Base-by-base conservation (phyloP, 1,284 basidiomycete species). In the Fistulina hepatica region DNA sequence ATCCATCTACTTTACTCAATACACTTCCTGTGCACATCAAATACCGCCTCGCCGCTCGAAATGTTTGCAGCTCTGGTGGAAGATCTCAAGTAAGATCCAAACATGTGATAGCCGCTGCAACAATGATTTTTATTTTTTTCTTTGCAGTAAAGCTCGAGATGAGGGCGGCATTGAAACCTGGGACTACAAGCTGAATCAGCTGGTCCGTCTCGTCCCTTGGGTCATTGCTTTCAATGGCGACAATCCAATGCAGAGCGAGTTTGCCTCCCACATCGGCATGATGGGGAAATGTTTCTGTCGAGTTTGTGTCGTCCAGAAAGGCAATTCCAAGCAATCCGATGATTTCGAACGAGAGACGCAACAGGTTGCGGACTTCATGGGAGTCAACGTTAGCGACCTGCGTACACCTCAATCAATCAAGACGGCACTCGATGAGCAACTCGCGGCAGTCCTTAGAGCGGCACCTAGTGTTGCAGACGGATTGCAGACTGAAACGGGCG, bases 171-270 rank as follows among this genome's bases (percentile, higher is more conserved):
- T 61, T 0, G 52, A 47, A 44, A 57, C 52, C 0, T 62, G 51
- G 51, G 59, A 64, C 33, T 48, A 39, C 21, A 31, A 37, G 0
- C 10, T 37, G 0, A 21, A 50, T 1, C 50, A 56, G 33, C 23
- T 23, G 6, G 51, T 62, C 0, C 46, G 63, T 3, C n/a, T 58
- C 0, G 42, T 63, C 3, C 53, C 56, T 3, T 52, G 34, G 15
- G 49, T 59, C 0, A 39, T 60, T 4, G 61, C 56, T 0, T 39
- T 61, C 5, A 48, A 57, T 0, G 60, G 60, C 2, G 57, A 64
- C 37, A 64, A 64, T 42, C 60, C 59, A 0, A 64, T 63, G 59
- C 54, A 57, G 34, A 61, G 60, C 33, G 56, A 63, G 34, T 46
- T 64, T 26, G 50, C 55, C 0, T 58, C 48, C 19, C 61, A 64